phyloP scores from a whole-genome alignment of 331 rosid genomes.

The Malus hybrid region DNA sequence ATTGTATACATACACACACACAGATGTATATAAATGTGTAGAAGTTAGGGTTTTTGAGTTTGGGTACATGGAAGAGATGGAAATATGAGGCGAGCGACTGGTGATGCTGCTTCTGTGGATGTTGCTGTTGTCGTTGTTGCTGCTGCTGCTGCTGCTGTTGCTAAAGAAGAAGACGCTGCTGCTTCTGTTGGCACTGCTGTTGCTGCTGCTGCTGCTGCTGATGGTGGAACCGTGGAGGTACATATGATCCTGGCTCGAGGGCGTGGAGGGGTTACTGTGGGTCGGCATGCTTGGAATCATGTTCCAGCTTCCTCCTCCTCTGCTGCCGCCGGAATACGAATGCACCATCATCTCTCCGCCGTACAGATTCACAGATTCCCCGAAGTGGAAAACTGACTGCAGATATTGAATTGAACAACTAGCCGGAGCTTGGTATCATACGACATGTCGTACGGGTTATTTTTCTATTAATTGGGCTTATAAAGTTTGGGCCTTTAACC shows the following conservation, averaged over 20 bases:
- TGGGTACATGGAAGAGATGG: slow-evolving; percentile 52
- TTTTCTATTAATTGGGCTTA: not conserved
- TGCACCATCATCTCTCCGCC: slow-evolving; percentile 36
- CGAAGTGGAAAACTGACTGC: not conserved
- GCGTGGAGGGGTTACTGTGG: slow-evolving; percentile 44
- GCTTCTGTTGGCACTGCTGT: too few species aligned
- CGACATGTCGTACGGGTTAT: not conserved
- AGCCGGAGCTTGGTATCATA: not conserved
- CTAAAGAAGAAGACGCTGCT: slow-evolving; percentile 11
- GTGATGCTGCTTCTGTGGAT: slow-evolving; percentile 47
- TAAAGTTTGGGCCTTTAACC: not conserved
- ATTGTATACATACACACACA: not conserved
- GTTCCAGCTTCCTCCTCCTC: slow-evolving; percentile 73
- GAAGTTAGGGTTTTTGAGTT: slow-evolving; percentile 2
- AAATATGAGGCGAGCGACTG: slow-evolving; percentile 89
- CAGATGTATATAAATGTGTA: not conserved
- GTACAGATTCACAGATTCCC: not conserved
- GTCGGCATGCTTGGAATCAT: slow-evolving; percentile 55
- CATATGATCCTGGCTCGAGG: slow-evolving; percentile 65
- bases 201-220: too few species aligned
- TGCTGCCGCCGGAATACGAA: slow-evolving; percentile 49
- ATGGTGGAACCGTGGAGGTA: too few species aligned
- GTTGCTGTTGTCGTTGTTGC: slow-evolving; percentile 14
- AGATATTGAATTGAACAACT: too few species aligned
- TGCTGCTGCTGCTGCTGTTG: slow-evolving; percentile 25